phyloP scores from a whole-genome alignment of 306 rosid genomes.

The Geum urbanum region DNA sequence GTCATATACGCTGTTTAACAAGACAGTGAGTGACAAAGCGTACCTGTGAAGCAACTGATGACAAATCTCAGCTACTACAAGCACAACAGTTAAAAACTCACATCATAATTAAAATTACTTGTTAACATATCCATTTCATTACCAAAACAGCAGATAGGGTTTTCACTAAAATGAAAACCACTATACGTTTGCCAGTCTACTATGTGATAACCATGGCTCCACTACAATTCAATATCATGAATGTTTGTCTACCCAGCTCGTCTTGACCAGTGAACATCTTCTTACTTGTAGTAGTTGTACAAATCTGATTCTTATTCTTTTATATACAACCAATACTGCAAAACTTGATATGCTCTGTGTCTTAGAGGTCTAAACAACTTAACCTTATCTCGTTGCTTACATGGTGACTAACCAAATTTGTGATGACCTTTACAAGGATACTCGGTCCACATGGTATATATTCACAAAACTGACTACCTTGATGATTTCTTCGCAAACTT shows the following conservation, averaged over 20 bases:
- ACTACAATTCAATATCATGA: slow-evolving; percentile 14
- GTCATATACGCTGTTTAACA: slow-evolving; percentile 2
- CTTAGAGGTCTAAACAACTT: slow-evolving; percentile 21
- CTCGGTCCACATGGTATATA: slow-evolving; percentile 25
- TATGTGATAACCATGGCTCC: background rate
- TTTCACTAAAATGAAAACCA: background rate
- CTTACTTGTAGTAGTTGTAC: slow-evolving; percentile 15
- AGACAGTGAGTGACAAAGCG: background rate
- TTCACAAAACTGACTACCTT: slow-evolving; percentile 40
- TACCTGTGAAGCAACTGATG: slow-evolving; percentile 4
- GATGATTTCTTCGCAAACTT: slow-evolving; percentile 60
- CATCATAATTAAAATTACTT: background rate
- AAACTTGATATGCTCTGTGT: slow-evolving; percentile 30
- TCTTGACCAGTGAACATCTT: slow-evolving; percentile 16
- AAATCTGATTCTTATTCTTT: slow-evolving; percentile 22
- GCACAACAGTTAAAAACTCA: background rate
- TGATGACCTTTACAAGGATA: slow-evolving; percentile 10
- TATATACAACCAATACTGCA: slow-evolving; percentile 33
- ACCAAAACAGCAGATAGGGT: background rate
- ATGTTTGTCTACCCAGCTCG: slow-evolving; percentile 5
- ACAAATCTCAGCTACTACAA: background rate
- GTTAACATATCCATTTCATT: background rate
- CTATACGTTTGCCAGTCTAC: background rate
- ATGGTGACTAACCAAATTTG: slow-evolving; percentile 2
- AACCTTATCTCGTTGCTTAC: slow-evolving; percentile 6